Base-by-base conservation (phyloP, 2,329 filamentous ascomycete genomes). In the Phialophora expanda region DNA sequence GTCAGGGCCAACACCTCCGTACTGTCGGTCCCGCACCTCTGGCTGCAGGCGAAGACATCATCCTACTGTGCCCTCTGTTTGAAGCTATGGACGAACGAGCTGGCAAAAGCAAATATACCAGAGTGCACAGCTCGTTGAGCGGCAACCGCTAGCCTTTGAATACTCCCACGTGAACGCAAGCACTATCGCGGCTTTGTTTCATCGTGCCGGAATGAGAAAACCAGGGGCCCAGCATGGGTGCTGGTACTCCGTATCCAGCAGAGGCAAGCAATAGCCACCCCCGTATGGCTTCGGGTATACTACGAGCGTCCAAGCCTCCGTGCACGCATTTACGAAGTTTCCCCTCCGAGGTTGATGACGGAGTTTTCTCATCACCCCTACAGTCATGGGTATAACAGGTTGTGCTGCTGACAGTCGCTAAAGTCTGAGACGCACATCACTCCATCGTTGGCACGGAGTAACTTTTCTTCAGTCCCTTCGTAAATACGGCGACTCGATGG, bases 1-100 rank as follows among this genome's bases (percentile, higher is more conserved):
- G 56, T 48, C 56, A 55, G 56, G 24, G 61, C 55, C n/a, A 55
- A 48, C 62, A 22, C 48, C 58, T 41, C 48, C 48, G 24, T 53
- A 22, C 48, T 53, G 20, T 34, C 30, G 22, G 12, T 53, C 46
- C 51, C 22, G 22, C 51, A 12, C 24, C 24, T 22, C 3, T 24
- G 46, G 48, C 2, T 51, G 48, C 48, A 51, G 38, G 48, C 48
- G 20, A 17, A 51, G 20, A 46, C 56, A 59, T 59, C 56, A 50
- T 32, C 20, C 24, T 34, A 30, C 56, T 6, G n/a, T 22, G n/a
- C 20, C 17, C 7, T 11, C 22, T 34, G 53, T 55, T 28, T 55
- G 22, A n/a, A 32, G 53, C 28, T 32, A 34, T 34, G 0, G 11
- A 32, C 2, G 48, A 17, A 26, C 58, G 58, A 41, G 20, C 58